phyloP scores from a whole-genome alignment of 306 rosid genomes.

The Vachellia pachyceras region DNA sequence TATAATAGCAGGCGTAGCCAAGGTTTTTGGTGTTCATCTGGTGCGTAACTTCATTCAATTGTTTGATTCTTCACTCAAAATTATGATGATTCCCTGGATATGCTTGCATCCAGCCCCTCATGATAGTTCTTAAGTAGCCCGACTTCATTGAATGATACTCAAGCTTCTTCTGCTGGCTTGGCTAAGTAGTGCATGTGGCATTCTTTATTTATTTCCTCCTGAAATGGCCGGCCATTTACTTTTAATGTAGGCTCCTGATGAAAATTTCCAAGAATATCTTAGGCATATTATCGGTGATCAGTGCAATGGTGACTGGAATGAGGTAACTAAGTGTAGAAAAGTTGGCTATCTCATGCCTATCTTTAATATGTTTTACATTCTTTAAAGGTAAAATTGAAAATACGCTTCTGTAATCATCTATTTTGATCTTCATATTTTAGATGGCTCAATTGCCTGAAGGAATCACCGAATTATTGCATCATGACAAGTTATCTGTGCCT shows the following conservation, averaged over 20 bases:
- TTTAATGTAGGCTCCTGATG: slow-evolving; percentile 88
- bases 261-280: slow-evolving; percentile 93
- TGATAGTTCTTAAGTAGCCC: not conserved
- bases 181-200: not conserved
- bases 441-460: slow-evolving; percentile 98
- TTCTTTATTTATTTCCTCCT: too few species aligned
- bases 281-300: slow-evolving; percentile 81
- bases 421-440: slow-evolving; percentile 60
- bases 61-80: slow-evolving; percentile 18
- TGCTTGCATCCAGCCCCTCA: slow-evolving; percentile 7
- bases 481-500: slow-evolving; percentile 74
- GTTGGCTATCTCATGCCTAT: slow-evolving; percentile 1
- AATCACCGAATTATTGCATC: slow-evolving; percentile 91
- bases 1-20: slow-evolving; percentile 86
- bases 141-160: not conserved
- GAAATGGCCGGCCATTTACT: slow-evolving; percentile 6
- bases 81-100: slow-evolving; percentile 19
- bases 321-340: slow-evolving; percentile 57
- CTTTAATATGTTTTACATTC: slow-evolving; percentile 3
- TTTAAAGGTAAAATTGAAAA: slow-evolving; percentile 18
- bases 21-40: slow-evolving; percentile 94
- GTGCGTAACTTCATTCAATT: slow-evolving; percentile 55
- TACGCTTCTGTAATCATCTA: slow-evolving; percentile 32
- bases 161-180: not conserved
- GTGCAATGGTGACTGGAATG: slow-evolving; percentile 78